Evolutionary conservation across 371 early-diverging fungal genomes (phyloP).

Genomic region (Nematocida ironsii): DNA sequence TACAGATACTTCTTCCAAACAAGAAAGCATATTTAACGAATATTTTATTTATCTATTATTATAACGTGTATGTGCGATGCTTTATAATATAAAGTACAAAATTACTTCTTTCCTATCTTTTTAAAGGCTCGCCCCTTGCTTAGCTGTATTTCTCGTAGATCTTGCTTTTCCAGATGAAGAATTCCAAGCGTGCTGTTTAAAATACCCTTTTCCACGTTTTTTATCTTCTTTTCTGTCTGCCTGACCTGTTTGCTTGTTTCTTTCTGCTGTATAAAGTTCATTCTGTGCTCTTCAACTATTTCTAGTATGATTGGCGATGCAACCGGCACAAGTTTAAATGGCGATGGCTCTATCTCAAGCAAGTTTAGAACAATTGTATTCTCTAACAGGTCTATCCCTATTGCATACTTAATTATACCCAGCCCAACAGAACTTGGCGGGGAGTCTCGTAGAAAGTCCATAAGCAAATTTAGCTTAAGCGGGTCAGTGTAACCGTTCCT

Average conservation of each 20-base stretch:
- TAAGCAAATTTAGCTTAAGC: background rate
- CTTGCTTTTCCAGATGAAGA: constrained; percentile 46
- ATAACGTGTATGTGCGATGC: background rate
- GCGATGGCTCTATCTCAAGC: constrained; percentile 7
- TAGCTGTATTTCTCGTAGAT: constrained; percentile 44
- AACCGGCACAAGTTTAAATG: background rate
- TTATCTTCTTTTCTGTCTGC: constrained; percentile 51
- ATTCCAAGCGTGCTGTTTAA: constrained; percentile 33
- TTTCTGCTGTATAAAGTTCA: background rate
- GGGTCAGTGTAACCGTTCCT: constrained; percentile 1
- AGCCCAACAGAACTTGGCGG: constrained; percentile 4
- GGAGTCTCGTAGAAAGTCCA: constrained; percentile 1
- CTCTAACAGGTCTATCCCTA: background rate
- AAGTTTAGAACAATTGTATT: background rate
- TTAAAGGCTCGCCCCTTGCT: constrained; percentile 44
- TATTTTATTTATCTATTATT: background rate
- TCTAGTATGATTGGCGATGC: background rate
- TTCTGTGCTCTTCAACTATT: constrained; percentile 21
- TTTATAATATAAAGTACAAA: background rate
- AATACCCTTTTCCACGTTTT: constrained; percentile 51
- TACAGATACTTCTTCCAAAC: too few species aligned
- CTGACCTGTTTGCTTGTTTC: constrained; percentile 25
- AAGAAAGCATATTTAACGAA: background rate
- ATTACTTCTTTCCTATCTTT: background rate
- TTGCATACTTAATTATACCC: constrained; percentile 13